Conservation (phyloP, 495 filamentous ascomycete genomes). For the Friedmanniomyces simplex region DNA sequence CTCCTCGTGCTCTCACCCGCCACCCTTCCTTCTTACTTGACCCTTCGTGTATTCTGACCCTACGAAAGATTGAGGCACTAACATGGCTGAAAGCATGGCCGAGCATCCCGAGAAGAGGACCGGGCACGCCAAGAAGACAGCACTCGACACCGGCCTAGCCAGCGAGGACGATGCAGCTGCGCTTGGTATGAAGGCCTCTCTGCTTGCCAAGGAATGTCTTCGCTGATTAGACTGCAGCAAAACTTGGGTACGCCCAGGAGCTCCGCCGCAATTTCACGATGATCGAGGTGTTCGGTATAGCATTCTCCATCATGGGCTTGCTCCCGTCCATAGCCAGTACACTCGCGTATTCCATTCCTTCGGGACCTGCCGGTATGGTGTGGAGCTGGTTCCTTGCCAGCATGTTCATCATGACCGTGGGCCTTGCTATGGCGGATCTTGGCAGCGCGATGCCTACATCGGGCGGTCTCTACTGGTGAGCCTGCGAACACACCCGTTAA, state of each 20-base stretch:
- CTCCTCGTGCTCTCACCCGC: neutral
- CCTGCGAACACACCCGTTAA: neutral
- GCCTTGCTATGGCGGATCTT: conserved; percentile 59
- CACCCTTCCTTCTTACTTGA: neutral
- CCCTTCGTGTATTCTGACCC: neutral
- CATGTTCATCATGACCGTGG: conserved; percentile 54
- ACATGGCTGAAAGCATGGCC: neutral
- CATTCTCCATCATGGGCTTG: conserved; percentile 64
- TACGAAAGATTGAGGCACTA: neutral
- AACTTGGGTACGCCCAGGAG: conserved; percentile 62
- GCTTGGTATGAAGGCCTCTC: conserved; percentile 15
- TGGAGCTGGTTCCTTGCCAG: conserved; percentile 60
- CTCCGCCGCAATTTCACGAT: conserved; percentile 55
- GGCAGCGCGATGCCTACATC: conserved; percentile 61
- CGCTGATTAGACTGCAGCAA: conserved; percentile 28
- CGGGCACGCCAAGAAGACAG: neutral
- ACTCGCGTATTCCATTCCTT: conserved; percentile 53
- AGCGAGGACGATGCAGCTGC: conserved; percentile 19
- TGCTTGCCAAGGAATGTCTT: no score
- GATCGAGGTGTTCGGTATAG: conserved; percentile 59
- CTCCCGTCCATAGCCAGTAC: conserved; percentile 61
- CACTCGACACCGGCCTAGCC: conserved; percentile 11
- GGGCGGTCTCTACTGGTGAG: conserved; percentile 31
- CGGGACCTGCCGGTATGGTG: conserved; percentile 60
- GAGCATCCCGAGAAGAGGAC: neutral